Evolutionary conservation across 169 alveolate species (phyloP).

Genomic region (Plasmodium ovale): DNA sequence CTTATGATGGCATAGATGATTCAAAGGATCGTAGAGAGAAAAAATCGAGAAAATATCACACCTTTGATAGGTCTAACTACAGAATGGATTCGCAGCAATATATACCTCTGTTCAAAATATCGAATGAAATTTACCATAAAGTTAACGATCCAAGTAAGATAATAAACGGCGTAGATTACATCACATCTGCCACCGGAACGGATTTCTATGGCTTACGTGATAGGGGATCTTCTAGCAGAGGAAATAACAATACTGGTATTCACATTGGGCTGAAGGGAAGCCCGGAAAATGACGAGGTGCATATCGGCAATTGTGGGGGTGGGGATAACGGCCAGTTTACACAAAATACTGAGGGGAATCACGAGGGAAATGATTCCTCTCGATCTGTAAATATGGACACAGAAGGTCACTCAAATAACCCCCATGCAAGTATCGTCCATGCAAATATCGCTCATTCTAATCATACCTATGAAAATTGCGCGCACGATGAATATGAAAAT

Average conservation of each 20-base stretch:
- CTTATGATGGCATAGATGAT: slow-evolving; percentile 10
- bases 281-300: slow-evolving; percentile 5
- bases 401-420: too few species aligned
- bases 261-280: neutral
- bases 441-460: too few species aligned
- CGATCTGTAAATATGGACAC: too few species aligned
- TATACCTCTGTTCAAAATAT: slow-evolving; percentile 16
- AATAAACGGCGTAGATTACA: neutral
- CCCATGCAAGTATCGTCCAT: too few species aligned
- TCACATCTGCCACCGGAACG: neutral
- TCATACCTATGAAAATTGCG: too few species aligned
- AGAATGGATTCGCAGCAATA: slow-evolving; percentile 22
- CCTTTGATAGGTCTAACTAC: slow-evolving; percentile 11
- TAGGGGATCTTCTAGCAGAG: neutral
- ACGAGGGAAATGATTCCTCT: too few species aligned
- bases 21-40: slow-evolving; percentile 3
- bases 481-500: too few species aligned
- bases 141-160: neutral
- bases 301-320: too few species aligned
- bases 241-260: neutral
- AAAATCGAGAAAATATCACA: slow-evolving; percentile 21
- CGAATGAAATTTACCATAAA: slow-evolving; percentile 10
- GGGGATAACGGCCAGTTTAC: too few species aligned
- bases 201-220: neutral
- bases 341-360: too few species aligned